phyloP scores from a whole-genome alignment of 257 asterid genomes.

The Nicotiana otophora region DNA sequence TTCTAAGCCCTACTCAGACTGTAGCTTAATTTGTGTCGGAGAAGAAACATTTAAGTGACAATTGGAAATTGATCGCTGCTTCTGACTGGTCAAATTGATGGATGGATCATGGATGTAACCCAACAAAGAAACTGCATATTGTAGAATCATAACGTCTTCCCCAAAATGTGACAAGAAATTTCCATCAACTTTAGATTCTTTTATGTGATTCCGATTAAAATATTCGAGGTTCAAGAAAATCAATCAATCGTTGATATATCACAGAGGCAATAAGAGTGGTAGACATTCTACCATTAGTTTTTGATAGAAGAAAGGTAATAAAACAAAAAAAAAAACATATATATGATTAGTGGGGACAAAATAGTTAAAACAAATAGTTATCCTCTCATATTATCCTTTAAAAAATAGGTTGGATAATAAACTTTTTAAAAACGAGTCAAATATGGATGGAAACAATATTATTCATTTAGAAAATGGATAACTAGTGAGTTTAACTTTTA shows the following conservation, averaged over 20 bases:
- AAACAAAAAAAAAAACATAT: no score
- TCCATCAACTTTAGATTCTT: background rate
- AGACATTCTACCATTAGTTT: background rate
- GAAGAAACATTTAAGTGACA: background rate
- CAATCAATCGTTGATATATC: background rate
- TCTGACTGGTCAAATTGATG: constrained; percentile 13
- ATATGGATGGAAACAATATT: no score
- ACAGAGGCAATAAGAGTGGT: background rate
- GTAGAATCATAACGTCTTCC: constrained; percentile 1
- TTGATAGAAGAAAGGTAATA: background rate
- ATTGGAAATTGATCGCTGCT: background rate
- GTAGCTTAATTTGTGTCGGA: background rate
- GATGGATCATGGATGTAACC: constrained; percentile 7
- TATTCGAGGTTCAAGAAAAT: background rate
- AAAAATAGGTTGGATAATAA: no score
- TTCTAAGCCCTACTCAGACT: background rate
- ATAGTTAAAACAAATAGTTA: no score
- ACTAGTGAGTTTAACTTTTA: no score
- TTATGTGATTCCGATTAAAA: background rate
- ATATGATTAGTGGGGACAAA: no score
- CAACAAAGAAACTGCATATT: constrained; percentile 5
- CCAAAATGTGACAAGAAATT: background rate
- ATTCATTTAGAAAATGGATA: no score
- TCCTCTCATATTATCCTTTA: no score
- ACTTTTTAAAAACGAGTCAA: no score